These are phyloP conservation scores for Phytopythium chamaehyphon DNA, from an alignment of 352 stramenopile genomes.

Conservation along the genomic window DNA sequence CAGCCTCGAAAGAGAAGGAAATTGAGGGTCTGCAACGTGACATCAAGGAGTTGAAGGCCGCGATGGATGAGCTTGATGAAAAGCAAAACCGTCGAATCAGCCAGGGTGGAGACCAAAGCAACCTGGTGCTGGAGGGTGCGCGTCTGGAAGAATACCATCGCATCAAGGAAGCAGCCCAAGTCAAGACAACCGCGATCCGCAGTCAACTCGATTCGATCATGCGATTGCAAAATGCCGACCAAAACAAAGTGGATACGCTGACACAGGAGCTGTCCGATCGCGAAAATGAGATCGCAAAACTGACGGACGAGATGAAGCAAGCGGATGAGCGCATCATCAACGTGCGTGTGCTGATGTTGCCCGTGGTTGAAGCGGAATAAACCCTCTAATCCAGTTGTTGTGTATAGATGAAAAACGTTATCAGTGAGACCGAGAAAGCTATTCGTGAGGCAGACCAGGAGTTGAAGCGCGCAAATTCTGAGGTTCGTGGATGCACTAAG, in stretches of 20 bases:
- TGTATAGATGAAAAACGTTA: slow-evolving; percentile 63
- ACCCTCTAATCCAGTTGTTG: background rate
- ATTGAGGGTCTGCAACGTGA: slow-evolving; percentile 74
- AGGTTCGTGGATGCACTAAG: slow-evolving; percentile 19
- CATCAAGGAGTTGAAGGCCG: slow-evolving; percentile 56
- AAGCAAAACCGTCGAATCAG: slow-evolving; percentile 22
- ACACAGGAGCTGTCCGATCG: slow-evolving; percentile 71
- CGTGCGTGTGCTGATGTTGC: slow-evolving; percentile 15
- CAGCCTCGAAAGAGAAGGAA: slow-evolving; percentile 83
- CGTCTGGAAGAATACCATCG: slow-evolving; percentile 81
- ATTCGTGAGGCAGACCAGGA: slow-evolving; percentile 50
- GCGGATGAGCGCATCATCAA: slow-evolving; percentile 63
- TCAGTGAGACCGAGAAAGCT: slow-evolving; percentile 48
- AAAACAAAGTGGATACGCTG: slow-evolving; percentile 70
- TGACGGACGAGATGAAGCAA: slow-evolving; percentile 54
- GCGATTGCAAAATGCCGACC: slow-evolving; percentile 58
- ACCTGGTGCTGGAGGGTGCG: slow-evolving; percentile 54
- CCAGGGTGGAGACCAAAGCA: slow-evolving; percentile 36
- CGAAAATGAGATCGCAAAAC: slow-evolving; percentile 55
- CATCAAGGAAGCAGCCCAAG: slow-evolving; percentile 68
- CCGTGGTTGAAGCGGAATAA: background rate
- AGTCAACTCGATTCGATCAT: slow-evolving; percentile 69
- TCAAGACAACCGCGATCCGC: slow-evolving; percentile 68
- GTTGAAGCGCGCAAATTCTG: slow-evolving; percentile 49
- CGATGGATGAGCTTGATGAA: slow-evolving; percentile 53